phyloP scores from a whole-genome alignment of 257 asterid species.

The Osmanthus fragrans region DNA sequence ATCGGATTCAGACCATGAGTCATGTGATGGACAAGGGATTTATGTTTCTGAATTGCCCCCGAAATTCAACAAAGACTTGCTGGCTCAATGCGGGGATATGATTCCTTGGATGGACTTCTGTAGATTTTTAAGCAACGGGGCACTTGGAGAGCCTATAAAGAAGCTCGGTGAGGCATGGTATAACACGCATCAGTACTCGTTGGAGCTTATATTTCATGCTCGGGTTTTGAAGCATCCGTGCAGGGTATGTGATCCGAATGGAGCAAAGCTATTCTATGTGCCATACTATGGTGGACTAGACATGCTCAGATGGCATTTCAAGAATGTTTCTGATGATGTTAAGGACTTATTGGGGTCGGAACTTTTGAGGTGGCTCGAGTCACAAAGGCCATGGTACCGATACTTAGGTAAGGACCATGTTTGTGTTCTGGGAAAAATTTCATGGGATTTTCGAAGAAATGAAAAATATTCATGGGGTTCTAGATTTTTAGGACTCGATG shows the following conservation, averaged over 20 bases:
- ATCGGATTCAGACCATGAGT: conserved; percentile 19
- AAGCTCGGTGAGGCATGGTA: conserved; percentile 58
- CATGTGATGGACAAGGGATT: conserved; percentile 53
- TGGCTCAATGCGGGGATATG: conserved; percentile 49
- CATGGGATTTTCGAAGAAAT: conserved; percentile 70
- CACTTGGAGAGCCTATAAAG: conserved; percentile 50
- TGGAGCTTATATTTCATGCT: conserved; percentile 68
- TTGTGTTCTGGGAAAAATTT: conserved; percentile 64
- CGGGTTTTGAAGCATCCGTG: conserved; percentile 64
- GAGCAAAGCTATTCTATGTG: conserved; percentile 63
- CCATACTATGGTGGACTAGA: conserved; percentile 79
- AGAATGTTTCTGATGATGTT: conserved; percentile 45
- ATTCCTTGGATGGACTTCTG: conserved; percentile 60
- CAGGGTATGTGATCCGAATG: conserved; percentile 44
- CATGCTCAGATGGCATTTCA: conserved; percentile 74
- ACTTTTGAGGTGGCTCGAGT: conserved; percentile 56
- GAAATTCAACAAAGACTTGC: conserved; percentile 65
- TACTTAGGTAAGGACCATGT: conserved; percentile 67
- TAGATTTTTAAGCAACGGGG: conserved; percentile 46
- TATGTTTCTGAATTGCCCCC: conserved; percentile 68
- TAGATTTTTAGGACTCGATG: conserved; percentile 55
- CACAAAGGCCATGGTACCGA: conserved; percentile 49
- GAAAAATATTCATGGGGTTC: conserved; percentile 55
- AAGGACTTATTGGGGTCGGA: conserved; percentile 55
- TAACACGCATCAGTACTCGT: conserved; percentile 64